Conservation (phyloP, 2,329 filamentous ascomycete genomes). For the Aureobasidium uvarum region DNA sequence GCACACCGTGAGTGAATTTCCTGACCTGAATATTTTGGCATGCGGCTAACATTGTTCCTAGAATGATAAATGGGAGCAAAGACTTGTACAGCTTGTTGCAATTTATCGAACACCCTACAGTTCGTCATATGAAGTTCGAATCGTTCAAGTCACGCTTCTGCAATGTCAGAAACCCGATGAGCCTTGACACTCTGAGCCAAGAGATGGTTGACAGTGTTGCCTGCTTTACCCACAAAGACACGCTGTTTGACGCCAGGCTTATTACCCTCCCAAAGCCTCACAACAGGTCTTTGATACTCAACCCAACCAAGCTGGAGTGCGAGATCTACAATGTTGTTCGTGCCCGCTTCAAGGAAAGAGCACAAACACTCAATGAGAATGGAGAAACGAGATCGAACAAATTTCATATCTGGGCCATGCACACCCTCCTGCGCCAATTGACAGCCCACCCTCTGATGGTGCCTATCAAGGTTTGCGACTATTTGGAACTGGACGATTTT, state of each 20-base stretch:
- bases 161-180: neutral
- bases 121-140: neutral
- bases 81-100: slow-evolving; percentile 47
- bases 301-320: slow-evolving; percentile 55
- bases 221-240: slow-evolving; percentile 55
- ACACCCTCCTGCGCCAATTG: slow-evolving; percentile 54
- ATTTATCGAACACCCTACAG: slow-evolving; percentile 38
- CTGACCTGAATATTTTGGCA: neutral
- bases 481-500: slow-evolving; percentile 49
- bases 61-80: slow-evolving; percentile 37
- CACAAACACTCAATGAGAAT: slow-evolving; percentile 40
- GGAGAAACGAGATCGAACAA: slow-evolving; percentile 39
- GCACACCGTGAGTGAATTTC: slow-evolving; percentile 37
- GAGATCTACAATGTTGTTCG: slow-evolving; percentile 55
- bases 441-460: slow-evolving; percentile 51
- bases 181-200: neutral
- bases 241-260: slow-evolving; percentile 54
- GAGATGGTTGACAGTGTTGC: slow-evolving; percentile 48
- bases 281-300: slow-evolving; percentile 44
- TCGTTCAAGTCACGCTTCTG: slow-evolving; percentile 3
- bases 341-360: slow-evolving; percentile 43
- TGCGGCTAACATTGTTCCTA: neutral
- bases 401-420: slow-evolving; percentile 47
- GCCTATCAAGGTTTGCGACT: slow-evolving; percentile 46
- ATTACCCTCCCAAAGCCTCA: slow-evolving; percentile 54